Evolutionary conservation across 805 yeast species (phyloP), one percentile per base, ranked within the genome.

Genomic region (Candida ulmi): DNA sequence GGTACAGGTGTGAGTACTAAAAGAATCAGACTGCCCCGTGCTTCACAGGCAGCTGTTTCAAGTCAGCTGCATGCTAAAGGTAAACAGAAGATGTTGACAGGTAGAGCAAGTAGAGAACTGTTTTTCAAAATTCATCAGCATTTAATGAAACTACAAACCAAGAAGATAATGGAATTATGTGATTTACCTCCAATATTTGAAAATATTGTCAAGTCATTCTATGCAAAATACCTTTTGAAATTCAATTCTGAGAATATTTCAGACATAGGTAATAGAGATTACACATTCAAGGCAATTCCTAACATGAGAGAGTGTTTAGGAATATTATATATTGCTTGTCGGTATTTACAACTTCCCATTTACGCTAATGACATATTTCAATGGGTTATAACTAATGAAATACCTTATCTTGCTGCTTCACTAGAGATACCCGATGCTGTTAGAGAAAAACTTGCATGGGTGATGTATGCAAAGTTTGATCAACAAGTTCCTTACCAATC

Each of bases 251-350:
- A 34, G n/a, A 29, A 35, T n/a, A 35, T 24, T 8, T 25, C 18
- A 9, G 40, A 39, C 3, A 27, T 31, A 11, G 39, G 33, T n/a
- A 32, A 39, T 17, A 36, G 24, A 9, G 28, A 26, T 12, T 35
- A 35, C 7, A 42, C n/a, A 24, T 41, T 39, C 34, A 33, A 43
- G 35, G 36, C 25, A 27, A 27, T 40, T 34, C 45, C 38, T 11
- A 43, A 40, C 8, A 30, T 50, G 11, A 37, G 35, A 17, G 42
- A 42, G 13, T 30, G 39, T 9, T 28, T 70, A 5, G 50, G 69
- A 7, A 50, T 80, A 1, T 58, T 78, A 16, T 81, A 80, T 52
- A 41, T 79, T 35, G 74, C 80, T 2, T 52, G 73, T n/a, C 44
- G 72, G 8, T 67, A 69, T 40, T 47, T 77, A 45, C 63, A 68